Base-by-base conservation (phyloP, 306 rosid genomes). In the Astragalus glycyphyllos region DNA sequence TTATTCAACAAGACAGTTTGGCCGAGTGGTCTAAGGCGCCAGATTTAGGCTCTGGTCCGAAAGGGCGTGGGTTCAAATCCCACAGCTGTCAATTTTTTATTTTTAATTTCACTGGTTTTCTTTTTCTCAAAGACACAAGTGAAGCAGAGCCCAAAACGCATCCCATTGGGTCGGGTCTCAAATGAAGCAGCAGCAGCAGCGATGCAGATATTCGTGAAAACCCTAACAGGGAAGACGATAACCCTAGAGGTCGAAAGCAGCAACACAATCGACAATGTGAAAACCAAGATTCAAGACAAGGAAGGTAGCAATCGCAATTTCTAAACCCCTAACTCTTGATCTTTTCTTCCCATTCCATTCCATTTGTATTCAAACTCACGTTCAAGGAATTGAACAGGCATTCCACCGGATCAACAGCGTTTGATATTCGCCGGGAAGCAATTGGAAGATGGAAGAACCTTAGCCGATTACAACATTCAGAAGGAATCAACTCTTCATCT, bases 11-110 rank as follows among this genome's bases (percentile, higher is more conserved):
- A 20, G 96, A 90, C 90, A 81, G 91, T 90, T 90, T 86, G 97
- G 95, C 92, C 92, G 95, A 86, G 95, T 86, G 95, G 97, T 88
- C 95, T 88, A 90, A 88, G 92, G 88, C 89, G 91, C 88, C 93
- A 90, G 93, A 90, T 90, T 87, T 90, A 90, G 93, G 96, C 96
- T 86, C 95, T 88, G 97, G 97, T 84, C 95, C 89, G 92, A 73
- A 90, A 86, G 97, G 95, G 95, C 92, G 95, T 90, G 92, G 94
- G 94, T 88, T 86, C 89, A 88, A 84, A 86, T 90, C 95, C 87
- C 95, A 86, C 95, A 83, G 95, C 89, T 80, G 95, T 88, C 90
- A 7, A 0, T 0, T 10, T 8, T 16, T 64, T 20, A 0, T n/a
- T 38, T 4, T 3, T 0, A 0, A 2, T 15, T 7, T 17, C 0